Evolutionary conservation across 192 early-diverging fungal species (phyloP), one percentile per base, ranked within the genome.

Genomic region (Coemansia sp.): DNA sequence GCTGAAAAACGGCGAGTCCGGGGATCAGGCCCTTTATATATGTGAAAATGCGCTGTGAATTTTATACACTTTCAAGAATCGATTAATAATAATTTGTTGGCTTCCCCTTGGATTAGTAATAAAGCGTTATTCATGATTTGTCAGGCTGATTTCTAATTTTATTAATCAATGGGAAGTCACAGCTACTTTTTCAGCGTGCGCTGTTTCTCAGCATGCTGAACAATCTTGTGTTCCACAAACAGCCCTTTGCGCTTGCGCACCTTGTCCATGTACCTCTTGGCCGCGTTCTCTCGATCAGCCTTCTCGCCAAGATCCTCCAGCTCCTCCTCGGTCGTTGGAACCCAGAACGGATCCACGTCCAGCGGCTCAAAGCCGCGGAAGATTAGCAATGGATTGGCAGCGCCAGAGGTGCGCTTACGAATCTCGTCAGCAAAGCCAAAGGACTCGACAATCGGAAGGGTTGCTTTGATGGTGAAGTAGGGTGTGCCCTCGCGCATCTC

Each of bases 371-470:
- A 99, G 4, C 96, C 96, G 45, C 85, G 89, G 81, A 98, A 99
- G 42, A 99, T 90, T 32, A 99, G 83, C 68, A 98, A 92, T 3
- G 98, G 98, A 65, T 88, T 93, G 9, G 98, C 98, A 0, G 93
- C 94, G 1, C 98, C 98, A 1, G 94, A 94, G 1, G 97, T 97
- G 67, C 92, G 85, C 74, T 95, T 99, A 22, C 98, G 89, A 36
- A 99, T 93, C 71, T 98, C 95, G 73, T 99, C 98, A 8, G 94
- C 88, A 80, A 99, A 98, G n/a, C 98, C 98, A 87, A 99, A 98
- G 56, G 91, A 93, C 74, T 99, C 98, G 32, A 99, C 88, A 15
- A 99, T 95, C 5, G 98, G 98, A 18, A 99, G 74, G 11, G 87
- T 65, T 0, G 95, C 87, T 65, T 88, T 86, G 74, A 99, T 94